A percentile compares a stretch with the other conserved stretches of the same genome.
Conservation (phyloP, 495 filamentous ascomycete species). For the Darksidea phi region DNA sequence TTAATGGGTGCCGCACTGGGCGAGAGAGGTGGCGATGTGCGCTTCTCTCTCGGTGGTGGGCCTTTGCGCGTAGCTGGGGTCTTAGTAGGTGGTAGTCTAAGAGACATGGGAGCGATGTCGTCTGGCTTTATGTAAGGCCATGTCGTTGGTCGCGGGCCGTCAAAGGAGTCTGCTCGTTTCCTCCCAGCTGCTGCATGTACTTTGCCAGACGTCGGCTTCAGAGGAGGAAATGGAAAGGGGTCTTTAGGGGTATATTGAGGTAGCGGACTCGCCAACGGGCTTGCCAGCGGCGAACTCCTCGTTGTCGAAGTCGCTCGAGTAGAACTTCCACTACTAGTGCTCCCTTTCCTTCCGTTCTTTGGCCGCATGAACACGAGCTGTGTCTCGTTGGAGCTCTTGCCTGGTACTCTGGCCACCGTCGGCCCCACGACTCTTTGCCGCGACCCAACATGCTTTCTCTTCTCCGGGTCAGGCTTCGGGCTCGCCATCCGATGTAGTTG, state of each 20-base stretch:
- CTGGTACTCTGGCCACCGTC: slow-evolving; percentile 21
- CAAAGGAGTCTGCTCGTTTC: slow-evolving; percentile 12
- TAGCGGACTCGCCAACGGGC: slow-evolving; percentile 25
- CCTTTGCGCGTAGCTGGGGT: not conserved
- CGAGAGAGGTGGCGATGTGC: not conserved
- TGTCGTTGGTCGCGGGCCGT: slow-evolving; percentile 27
- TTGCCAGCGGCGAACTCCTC: slow-evolving; percentile 16
- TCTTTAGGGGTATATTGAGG: slow-evolving; percentile 18
- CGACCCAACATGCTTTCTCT: slow-evolving; percentile 16
- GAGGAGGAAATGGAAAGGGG: slow-evolving; percentile 19
- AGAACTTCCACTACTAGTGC: slow-evolving; percentile 21
- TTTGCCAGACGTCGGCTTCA: not conserved
- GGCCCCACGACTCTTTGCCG: slow-evolving; percentile 10
- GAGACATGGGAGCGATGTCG: not conserved
- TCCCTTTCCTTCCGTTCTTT: slow-evolving; percentile 21
- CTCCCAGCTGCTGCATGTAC: not conserved
- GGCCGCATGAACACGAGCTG: slow-evolving; percentile 33
- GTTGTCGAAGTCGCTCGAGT: slow-evolving; percentile 23
- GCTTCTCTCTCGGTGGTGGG: slow-evolving; percentile 9
- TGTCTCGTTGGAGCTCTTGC: slow-evolving; percentile 27
- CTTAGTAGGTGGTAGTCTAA: slow-evolving; percentile 3
- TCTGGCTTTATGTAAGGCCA: slow-evolving; percentile 23
- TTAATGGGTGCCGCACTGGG: not conserved
- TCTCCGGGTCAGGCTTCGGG: slow-evolving; percentile 2
- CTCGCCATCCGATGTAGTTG: slow-evolving; percentile 18